These are phyloP conservation scores for Vigna hirtella DNA, from an alignment of 306 rosid genomes.

Conservation along the genomic window DNA sequence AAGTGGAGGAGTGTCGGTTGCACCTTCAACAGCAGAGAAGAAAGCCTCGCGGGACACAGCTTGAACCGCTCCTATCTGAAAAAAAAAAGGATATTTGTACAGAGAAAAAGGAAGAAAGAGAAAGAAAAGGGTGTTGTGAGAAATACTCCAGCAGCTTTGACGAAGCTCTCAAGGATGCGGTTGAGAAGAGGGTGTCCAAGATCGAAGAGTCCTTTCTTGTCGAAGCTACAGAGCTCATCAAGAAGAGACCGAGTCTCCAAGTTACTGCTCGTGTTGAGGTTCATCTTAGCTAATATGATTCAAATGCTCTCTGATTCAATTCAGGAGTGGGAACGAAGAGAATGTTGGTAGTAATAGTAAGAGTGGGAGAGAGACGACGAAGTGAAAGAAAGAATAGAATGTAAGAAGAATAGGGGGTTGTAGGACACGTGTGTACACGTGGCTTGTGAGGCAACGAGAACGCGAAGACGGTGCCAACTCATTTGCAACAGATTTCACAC, in stretches of 20 bases:
- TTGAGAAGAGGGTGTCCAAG: conserved; percentile 96
- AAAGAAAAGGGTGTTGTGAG: not conserved
- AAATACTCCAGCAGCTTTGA: conserved; percentile 87
- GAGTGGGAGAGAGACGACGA: too few species aligned
- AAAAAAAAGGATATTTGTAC: not conserved
- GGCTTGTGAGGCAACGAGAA: conserved; percentile 20
- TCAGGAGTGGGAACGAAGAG: too few species aligned
- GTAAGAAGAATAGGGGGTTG: not conserved
- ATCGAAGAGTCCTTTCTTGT: conserved; percentile 63
- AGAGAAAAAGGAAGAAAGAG: not conserved
- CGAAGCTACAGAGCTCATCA: conserved; percentile 65
- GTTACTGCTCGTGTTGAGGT: conserved; percentile 42
- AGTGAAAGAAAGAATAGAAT: not conserved
- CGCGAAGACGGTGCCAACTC: conserved; percentile 41
- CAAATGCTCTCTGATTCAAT: not conserved
- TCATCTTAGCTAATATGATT: conserved; percentile 36
- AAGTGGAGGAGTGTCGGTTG: not conserved
- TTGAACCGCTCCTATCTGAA: conserved; percentile 86
- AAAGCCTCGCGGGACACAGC: conserved; percentile 84
- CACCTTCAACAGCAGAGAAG: conserved; percentile 75
- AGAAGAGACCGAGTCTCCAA: conserved; percentile 61
- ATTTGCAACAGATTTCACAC: conserved; percentile 43
- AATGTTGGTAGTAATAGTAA: not conserved
- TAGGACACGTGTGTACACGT: conserved; percentile 59
- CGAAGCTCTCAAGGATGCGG: conserved; percentile 79